Percentiles rank a stretch among this genome's conserved stretches.
These are phyloP conservation scores for Ettlia oleoabundans DNA, from an alignment of 139 green algal species.

Conservation along the genomic window DNA sequence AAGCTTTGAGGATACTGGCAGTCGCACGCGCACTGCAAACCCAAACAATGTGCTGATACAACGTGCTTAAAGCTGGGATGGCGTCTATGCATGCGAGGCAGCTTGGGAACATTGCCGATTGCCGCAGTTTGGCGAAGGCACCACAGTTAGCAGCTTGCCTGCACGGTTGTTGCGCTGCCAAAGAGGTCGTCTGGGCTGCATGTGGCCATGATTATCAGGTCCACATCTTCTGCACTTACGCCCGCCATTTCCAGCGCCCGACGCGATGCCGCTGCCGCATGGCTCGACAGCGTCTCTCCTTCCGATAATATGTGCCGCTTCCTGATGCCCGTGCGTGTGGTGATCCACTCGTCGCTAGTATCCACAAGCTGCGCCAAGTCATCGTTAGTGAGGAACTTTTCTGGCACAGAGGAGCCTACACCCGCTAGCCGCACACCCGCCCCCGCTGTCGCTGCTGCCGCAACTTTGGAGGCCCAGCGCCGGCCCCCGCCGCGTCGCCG, in stretches of 20 bases:
- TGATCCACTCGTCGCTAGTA: slow-evolving; percentile 99
- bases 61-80: too few species aligned
- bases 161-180: slow-evolving; percentile 84
- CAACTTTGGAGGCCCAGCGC: not conserved
- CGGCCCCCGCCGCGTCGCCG: not conserved
- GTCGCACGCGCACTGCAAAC: too few species aligned
- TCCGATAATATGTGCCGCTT: slow-evolving; percentile 79
- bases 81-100: too few species aligned
- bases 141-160: not conserved
- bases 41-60: too few species aligned
- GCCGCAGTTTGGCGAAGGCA: too few species aligned
- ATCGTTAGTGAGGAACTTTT: slow-evolving; percentile 85
- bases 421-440: slow-evolving; percentile 65
- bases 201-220: slow-evolving; percentile 95
- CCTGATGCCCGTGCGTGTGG: slow-evolving; percentile 88
- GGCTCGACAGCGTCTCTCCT: slow-evolving; percentile 71
- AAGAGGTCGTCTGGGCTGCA: slow-evolving; percentile 96
- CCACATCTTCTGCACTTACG: slow-evolving; percentile 82
- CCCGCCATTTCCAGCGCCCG: slow-evolving; percentile 90
- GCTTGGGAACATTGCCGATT: too few species aligned
- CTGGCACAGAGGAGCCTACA: slow-evolving; percentile 83
- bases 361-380: slow-evolving; percentile 93
- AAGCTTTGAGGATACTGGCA: too few species aligned
- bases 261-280: slow-evolving; percentile 71
- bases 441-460: not conserved